Evolutionary conservation across 2,329 filamentous ascomycete species (phyloP), one percentile per base, ranked within the genome.

Genomic region (Venturia effusa): DNA sequence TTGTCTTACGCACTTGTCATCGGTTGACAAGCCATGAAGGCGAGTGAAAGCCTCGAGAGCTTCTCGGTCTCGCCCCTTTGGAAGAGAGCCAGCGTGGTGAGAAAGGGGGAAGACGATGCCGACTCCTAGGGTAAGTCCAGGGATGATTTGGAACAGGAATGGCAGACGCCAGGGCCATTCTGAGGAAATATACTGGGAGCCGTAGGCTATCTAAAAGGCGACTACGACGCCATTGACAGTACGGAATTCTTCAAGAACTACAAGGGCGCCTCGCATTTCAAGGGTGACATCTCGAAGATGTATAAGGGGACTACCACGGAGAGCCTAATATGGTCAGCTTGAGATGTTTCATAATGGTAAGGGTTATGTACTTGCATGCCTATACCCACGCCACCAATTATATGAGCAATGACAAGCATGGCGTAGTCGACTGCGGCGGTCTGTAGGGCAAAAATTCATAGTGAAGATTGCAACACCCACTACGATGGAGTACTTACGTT

Each of bases 131-230:
- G 74, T 69, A 3, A 76, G 67, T 11, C 76, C 76, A 4, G 75
- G 74, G 4, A 77, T 68, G 65, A 78, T 77, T 64, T 82, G 80
- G 5, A 81, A 70, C 3, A 76, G 71, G 64, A 80, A 80, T 0
- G 80, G 80, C 0, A 82, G 71, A 7, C 79, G 73, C 68, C 76
- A 81, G 3, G 79, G 70, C 70, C 73, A 74, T 67, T 79, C 74
- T 39, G 74, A 69, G 0, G 71, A 65, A 48, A 81, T 76, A 66
- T 74, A 73, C 6, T 74, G 71, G 0, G 80, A 83, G 0, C 77
- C 81, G 64, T 83, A 84, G 0, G 79, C 80, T 43, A 81, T 81
- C 78, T 80, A 84, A 68, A 78, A 84, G 1, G 81, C 78, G 30
- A 82, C 73, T 3, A 83, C 77, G 64, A 78, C 79, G 2, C 80